Evolutionary conservation across 371 early-diverging fungal genomes (phyloP).

Genomic region (Coemansia sp.): DNA sequence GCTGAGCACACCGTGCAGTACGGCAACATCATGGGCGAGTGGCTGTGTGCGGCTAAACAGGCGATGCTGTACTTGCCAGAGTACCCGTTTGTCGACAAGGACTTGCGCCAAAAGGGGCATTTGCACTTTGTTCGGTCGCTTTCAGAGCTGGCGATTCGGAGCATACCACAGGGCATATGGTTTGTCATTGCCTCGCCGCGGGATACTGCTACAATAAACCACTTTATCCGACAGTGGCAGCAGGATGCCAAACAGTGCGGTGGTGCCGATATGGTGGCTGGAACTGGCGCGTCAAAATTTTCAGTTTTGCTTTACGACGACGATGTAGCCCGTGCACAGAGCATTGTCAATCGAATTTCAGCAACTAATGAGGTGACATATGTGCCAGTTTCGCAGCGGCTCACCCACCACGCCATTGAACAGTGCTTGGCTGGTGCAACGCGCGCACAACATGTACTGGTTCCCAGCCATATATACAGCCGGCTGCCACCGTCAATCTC

Average conservation of each 20-base stretch:
- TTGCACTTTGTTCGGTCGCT: conserved; percentile 40
- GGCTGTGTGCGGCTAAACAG: conserved; percentile 56
- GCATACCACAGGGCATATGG: conserved; percentile 44
- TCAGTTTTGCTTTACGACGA: conserved; percentile 42
- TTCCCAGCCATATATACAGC: conserved; percentile 37
- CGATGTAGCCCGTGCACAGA: conserved; percentile 34
- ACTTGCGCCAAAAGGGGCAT: conserved; percentile 50
- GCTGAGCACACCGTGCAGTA: conserved; percentile 76
- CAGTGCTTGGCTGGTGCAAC: conserved; percentile 30
- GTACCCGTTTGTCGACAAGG: conserved; percentile 49
- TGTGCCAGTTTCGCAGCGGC: conserved; percentile 31
- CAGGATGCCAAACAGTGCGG: conserved; percentile 35
- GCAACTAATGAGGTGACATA: conserved; percentile 27
- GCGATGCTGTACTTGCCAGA: conserved; percentile 47
- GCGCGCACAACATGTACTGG: conserved; percentile 40
- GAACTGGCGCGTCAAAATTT: conserved; percentile 35
- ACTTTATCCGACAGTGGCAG: conserved; percentile 40
- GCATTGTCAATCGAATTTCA: conserved; percentile 29
- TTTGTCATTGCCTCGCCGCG: conserved; percentile 42
- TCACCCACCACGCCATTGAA: conserved; percentile 34
- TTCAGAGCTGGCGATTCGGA: conserved; percentile 25
- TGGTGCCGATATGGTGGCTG: conserved; percentile 30
- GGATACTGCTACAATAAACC: conserved; percentile 25
- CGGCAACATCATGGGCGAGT: conserved; percentile 85
- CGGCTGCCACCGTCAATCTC: conserved; percentile 16